These are phyloP conservation scores for Sinapis alba DNA, from an alignment of 441 rosid species.

Conservation along the genomic window DNA sequence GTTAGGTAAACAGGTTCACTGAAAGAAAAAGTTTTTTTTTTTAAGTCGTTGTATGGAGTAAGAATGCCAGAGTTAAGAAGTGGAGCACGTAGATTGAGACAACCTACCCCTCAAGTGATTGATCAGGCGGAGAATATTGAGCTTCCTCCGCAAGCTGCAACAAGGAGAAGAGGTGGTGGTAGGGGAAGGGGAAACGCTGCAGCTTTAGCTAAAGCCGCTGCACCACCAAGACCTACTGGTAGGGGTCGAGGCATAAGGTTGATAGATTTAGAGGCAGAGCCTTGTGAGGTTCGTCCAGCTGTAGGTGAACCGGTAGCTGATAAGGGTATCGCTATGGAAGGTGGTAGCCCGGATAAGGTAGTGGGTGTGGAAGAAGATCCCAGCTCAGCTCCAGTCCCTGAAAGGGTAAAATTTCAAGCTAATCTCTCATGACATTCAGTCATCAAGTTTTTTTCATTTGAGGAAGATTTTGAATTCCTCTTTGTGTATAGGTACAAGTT, in stretches of 20 bases:
- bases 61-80: constrained; percentile 96
- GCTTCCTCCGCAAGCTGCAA: constrained; percentile 65
- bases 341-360: constrained; percentile 72
- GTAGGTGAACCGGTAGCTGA: constrained; percentile 49
- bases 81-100: constrained; percentile 90
- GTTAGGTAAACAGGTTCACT: constrained; percentile 33
- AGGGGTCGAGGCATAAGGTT: constrained; percentile 13
- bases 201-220: background rate
- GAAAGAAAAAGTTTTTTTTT: constrained; percentile 43
- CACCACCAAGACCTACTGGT: background rate
- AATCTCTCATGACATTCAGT: constrained; percentile 6
- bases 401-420: constrained; percentile 56
- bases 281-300: background rate
- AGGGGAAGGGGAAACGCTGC: background rate
- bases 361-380: constrained; percentile 82
- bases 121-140: constrained; percentile 66
- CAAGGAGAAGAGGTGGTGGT: constrained; percentile 78
- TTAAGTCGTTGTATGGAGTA: constrained; percentile 83
- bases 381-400: constrained; percentile 82
- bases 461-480: background rate
- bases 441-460: background rate
- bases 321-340: constrained; percentile 82
- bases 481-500: constrained; percentile 61
- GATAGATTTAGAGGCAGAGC: background rate
- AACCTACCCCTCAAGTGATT: constrained; percentile 64